Conservation (phyloP, 164 flowering plant genomes). For the Sextonia rubra region DNA sequence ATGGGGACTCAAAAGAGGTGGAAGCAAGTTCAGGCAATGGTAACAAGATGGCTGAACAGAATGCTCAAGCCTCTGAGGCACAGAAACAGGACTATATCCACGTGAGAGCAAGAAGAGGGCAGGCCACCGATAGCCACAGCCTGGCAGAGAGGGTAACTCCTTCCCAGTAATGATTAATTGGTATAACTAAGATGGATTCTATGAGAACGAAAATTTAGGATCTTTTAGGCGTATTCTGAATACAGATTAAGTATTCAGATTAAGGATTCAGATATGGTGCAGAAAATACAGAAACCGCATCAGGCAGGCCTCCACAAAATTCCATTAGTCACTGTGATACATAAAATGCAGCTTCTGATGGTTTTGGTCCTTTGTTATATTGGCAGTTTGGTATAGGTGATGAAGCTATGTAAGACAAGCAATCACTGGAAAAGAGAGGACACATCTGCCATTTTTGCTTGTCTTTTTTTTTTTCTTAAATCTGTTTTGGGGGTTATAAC, state of each 20-base stretch:
- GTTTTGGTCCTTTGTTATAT: neutral
- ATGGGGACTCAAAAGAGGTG: constrained; percentile 1
- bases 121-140: constrained; percentile 99
- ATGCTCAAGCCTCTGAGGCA: constrained; percentile 47
- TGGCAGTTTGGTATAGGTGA: neutral
- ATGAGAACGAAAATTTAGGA: neutral
- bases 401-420: neutral
- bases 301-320: neutral
- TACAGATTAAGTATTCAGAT: neutral
- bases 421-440: neutral
- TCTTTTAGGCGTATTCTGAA: neutral
- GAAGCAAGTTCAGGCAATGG: constrained; percentile 1
- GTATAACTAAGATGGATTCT: neutral
- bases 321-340: neutral
- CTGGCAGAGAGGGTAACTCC: constrained; percentile 82
- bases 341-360: neutral
- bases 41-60: neutral
- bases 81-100: constrained; percentile 82
- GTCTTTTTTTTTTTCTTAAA: no score
- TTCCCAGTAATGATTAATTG: no score
- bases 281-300: neutral
- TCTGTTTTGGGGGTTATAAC: no score
- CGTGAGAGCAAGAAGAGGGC: constrained; percentile 96
- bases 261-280: no score
- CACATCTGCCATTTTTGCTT: no score